phyloP scores from a whole-genome alignment of 2,329 filamentous ascomycete species.

The Scedosporium aurantiacum region DNA sequence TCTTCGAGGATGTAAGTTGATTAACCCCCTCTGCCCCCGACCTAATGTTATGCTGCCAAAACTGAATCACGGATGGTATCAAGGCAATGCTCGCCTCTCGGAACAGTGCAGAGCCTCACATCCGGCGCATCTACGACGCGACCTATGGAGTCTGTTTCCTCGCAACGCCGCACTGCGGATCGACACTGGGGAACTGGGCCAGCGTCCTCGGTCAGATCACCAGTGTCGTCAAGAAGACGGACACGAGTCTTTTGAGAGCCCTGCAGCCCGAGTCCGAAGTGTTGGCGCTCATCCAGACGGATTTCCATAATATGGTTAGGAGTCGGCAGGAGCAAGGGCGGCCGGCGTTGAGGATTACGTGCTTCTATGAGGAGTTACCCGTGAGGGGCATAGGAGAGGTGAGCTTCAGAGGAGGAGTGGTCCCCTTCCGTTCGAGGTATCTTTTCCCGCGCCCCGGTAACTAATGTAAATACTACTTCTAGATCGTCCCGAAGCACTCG shows the following conservation, averaged over 20 bases:
- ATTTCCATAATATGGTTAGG: conserved; percentile 8
- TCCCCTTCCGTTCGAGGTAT: no score
- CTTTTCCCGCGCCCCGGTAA: no score
- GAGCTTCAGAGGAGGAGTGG: neutral
- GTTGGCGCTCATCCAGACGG: conserved; percentile 4
- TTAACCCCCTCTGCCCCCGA: neutral
- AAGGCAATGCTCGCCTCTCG: neutral
- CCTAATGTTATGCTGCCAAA: no score
- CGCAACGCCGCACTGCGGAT: conserved; percentile 7
- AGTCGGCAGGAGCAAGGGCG: neutral
- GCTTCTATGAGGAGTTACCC: conserved; percentile 8
- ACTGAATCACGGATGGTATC: no score
- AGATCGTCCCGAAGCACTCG: conserved; percentile 9
- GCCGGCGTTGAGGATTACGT: conserved; percentile 4
- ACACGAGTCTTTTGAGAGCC: neutral
- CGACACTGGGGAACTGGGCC: conserved; percentile 3
- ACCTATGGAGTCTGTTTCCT: conserved; percentile 5
- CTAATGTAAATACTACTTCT: neutral
- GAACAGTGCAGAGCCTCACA: conserved; percentile 7
- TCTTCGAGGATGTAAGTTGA: neutral
- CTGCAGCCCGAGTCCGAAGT: conserved; percentile 5
- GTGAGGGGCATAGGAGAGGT: conserved; percentile 1
- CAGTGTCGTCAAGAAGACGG: conserved; percentile 4
- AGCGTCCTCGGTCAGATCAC: neutral
- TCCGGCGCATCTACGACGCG: neutral